A percentile compares a stretch with the other conserved stretches of the same genome.
These are phyloP conservation scores for Pseudomassariella vexata DNA, from an alignment of 2,329 filamentous ascomycete genomes.

Conservation along the genomic window DNA sequence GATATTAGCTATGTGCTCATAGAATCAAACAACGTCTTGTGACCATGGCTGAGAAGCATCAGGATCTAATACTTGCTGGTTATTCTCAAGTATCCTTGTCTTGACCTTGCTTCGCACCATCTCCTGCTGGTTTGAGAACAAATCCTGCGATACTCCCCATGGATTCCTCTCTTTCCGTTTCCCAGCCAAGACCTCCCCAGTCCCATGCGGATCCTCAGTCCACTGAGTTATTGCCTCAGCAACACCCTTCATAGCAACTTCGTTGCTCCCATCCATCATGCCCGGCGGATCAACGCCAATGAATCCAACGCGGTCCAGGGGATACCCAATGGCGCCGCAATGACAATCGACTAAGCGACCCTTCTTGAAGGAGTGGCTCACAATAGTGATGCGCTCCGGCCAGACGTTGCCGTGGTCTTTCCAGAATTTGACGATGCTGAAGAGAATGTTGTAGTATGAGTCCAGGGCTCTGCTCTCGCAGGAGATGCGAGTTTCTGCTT, in stretches of 20 bases:
- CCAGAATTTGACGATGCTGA: conserved; percentile 58
- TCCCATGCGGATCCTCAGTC: conserved; percentile 47
- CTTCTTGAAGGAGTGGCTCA: conserved; percentile 67
- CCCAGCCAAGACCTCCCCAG: conserved; percentile 33
- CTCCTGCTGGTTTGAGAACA: conserved; percentile 34
- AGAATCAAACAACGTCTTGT: background rate
- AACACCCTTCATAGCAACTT: conserved; percentile 35
- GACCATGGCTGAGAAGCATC: conserved; percentile 34
- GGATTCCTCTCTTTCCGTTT: conserved; percentile 47
- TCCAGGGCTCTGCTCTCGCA: conserved; percentile 72
- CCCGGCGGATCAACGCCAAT: conserved; percentile 61
- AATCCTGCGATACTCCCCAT: conserved; percentile 36
- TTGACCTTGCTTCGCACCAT: conserved; percentile 30
- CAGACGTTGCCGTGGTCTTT: conserved; percentile 42
- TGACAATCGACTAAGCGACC: conserved; percentile 58
- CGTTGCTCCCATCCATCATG: conserved; percentile 30
- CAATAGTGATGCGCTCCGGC: conserved; percentile 53
- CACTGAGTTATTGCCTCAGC: conserved; percentile 40
- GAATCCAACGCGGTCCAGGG: conserved; percentile 38
- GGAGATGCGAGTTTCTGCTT: conserved; percentile 34
- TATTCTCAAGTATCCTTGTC: conserved; percentile 24
- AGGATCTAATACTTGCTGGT: conserved; percentile 34
- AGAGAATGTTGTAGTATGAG: conserved; percentile 79
- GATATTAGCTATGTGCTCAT: no score
- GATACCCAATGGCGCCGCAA: conserved; percentile 55